Base-by-base conservation (phyloP, 371 early-diverging fungal genomes). In the Mortierella sp. region DNA sequence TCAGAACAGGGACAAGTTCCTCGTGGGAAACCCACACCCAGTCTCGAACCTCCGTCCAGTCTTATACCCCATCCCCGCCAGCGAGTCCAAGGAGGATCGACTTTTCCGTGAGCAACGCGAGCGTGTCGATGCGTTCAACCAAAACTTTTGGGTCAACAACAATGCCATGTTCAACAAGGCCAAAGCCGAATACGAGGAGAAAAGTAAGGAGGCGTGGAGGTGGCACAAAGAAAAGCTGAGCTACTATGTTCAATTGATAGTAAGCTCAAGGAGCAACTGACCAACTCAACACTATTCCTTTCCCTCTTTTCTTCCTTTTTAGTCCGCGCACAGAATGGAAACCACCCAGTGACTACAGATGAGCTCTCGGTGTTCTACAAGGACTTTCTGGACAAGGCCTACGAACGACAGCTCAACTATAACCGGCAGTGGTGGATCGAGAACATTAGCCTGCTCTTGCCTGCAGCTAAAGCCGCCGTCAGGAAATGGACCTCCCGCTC, bases 341-440 rank as follows among this genome's bases (percentile, higher is more conserved):
- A 90, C 53, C 74, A 91, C 86, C 85, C 84, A 51, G 92, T 94
- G 34, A 93, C 94, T 70, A 87, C 94, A 61, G 93, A 95, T 51
- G 95, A 94, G 37, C 83, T 96, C 75, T 95, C 96, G 0, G 77
- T 90, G 28, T 96, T 95, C 78, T 96, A 95, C 88, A 93, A 93
- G 83, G 91, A 93, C 72, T 96, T 95, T 84, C 88, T 96, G 79
- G 91, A 93, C 72, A 92, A 91, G 67, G 92, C 95, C 8, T 93
- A 93, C 44, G 90, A 88, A 28, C 89, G 95, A 64, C 96, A 96
- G 77, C 89, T 93, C 92, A 91, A 82, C 70, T 96, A 96, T 84
- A 96, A 96, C 81, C 86, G 91, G 28, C 85, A 88, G 64, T 95
- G 95, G 94, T 95, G 95, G 96, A 88, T 90, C 37, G 88, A 93